phyloP scores from a whole-genome alignment of 2,329 filamentous ascomycete species.

The Colletotrichum limetticola region DNA sequence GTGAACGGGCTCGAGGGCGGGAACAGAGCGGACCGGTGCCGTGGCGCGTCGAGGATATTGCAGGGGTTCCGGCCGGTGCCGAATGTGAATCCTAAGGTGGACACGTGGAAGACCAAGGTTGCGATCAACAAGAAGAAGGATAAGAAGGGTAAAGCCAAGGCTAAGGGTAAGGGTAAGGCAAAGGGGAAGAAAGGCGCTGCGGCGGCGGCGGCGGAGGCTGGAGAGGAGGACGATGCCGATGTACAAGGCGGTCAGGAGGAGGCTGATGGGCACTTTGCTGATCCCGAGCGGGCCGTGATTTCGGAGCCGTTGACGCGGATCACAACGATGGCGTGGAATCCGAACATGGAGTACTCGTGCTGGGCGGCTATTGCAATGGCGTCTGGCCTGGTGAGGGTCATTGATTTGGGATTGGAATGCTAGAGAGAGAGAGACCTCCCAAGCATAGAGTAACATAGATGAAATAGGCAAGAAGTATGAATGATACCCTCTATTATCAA shows the following conservation, averaged over 20 bases:
- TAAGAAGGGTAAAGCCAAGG: slow-evolving; percentile 49
- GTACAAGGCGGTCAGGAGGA: slow-evolving; percentile 37
- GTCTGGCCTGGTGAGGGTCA: slow-evolving; percentile 73
- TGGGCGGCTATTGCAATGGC: slow-evolving; percentile 76
- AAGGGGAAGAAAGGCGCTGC: slow-evolving; percentile 38
- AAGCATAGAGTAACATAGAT: background rate
- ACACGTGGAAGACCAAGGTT: slow-evolving; percentile 53
- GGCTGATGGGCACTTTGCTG: slow-evolving; percentile 41
- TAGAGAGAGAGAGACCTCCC: background rate
- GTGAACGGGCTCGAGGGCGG: background rate
- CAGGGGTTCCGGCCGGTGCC: slow-evolving; percentile 62
- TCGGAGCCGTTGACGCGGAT: slow-evolving; percentile 73
- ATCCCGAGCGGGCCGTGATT: slow-evolving; percentile 58
- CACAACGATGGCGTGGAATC: slow-evolving; percentile 74
- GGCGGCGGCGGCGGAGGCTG: slow-evolving; percentile 45
- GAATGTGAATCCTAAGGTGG: slow-evolving; percentile 58
- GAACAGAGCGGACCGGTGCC: slow-evolving; percentile 15
- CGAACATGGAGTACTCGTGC: slow-evolving; percentile 71
- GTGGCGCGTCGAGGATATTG: slow-evolving; percentile 62
- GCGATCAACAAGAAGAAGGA: slow-evolving; percentile 48
- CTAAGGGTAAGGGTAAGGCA: slow-evolving; percentile 48
- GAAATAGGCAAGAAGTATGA: background rate
- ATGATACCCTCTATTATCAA: slow-evolving; percentile 26
- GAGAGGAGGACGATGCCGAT: slow-evolving; percentile 42
- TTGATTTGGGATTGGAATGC: slow-evolving; percentile 69